A percentile compares a stretch with the other conserved stretches of the same genome.
These are phyloP conservation scores for Nitzschia putrida DNA, from an alignment of 108 stramenopile genomes.

Conservation along the genomic window DNA sequence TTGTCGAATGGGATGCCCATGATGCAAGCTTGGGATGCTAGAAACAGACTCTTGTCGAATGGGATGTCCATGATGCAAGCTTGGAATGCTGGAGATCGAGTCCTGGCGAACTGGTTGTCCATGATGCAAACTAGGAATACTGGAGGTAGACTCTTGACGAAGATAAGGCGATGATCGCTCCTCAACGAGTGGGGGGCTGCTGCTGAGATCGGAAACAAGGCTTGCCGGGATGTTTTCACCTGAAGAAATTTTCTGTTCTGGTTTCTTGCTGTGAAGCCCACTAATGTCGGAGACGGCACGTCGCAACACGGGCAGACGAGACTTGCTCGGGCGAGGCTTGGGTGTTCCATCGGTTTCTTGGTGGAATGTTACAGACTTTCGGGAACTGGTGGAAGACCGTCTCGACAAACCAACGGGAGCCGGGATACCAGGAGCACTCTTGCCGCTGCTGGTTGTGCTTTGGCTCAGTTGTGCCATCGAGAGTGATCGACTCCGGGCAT, in stretches of 20 bases:
- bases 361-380: slow-evolving; percentile 36
- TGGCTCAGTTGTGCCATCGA: background rate
- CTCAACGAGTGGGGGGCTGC: background rate
- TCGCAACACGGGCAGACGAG: background rate
- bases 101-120: slow-evolving; percentile 31
- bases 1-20: slow-evolving; percentile 19
- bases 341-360: slow-evolving; percentile 20
- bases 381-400: slow-evolving; percentile 3
- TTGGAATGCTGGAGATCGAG: slow-evolving; percentile 37
- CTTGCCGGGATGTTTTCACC: background rate
- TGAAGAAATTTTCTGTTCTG: background rate
- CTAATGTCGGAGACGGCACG: slow-evolving; percentile 23
- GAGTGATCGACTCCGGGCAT: too few species aligned
- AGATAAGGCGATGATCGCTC: background rate
- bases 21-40: slow-evolving; percentile 31
- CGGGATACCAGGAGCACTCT: background rate
- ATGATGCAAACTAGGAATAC: slow-evolving; percentile 43
- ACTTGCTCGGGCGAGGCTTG: slow-evolving; percentile 1
- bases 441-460: background rate
- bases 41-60: slow-evolving; percentile 35
- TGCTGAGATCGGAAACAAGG: background rate
- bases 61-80: slow-evolving; percentile 33
- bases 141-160: slow-evolving; percentile 30
- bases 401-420: background rate
- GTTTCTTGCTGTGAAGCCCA: background rate